These are phyloP conservation scores for Aspergillus novofumigatus DNA, from an alignment of 2,329 filamentous ascomycete genomes.

Conservation along the genomic window DNA sequence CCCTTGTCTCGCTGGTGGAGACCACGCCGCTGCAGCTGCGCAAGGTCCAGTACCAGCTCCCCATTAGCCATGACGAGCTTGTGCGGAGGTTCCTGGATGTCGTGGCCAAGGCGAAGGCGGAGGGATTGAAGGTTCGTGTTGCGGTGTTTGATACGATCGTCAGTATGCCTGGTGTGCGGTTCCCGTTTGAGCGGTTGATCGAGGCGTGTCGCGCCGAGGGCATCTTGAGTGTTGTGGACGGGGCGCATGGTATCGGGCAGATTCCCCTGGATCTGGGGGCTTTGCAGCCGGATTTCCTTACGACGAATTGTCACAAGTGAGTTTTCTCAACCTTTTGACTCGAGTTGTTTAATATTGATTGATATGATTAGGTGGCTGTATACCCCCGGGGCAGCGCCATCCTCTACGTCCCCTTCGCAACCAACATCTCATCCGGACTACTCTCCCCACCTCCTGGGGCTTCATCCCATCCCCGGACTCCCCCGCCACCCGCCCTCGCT, in stretches of 20 bases:
- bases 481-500: conserved; percentile 44
- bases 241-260: conserved; percentile 79
- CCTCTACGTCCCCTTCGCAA: conserved; percentile 75
- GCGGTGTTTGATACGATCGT: conserved; percentile 78
- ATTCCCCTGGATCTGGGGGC: conserved; percentile 63
- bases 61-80: conserved; percentile 65
- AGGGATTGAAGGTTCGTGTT: conserved; percentile 61
- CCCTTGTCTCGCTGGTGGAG: conserved; percentile 68
- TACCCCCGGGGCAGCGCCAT: conserved; percentile 75
- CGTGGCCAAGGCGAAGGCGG: conserved; percentile 50
- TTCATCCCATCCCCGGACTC: conserved; percentile 51
- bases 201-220: conserved; percentile 61
- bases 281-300: conserved; percentile 78
- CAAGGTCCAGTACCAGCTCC: conserved; percentile 62
- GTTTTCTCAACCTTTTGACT: not conserved
- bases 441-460: conserved; percentile 76
- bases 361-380: conserved; percentile 64
- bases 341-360: conserved; percentile 6
- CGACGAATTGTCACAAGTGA: conserved; percentile 77
- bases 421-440: conserved; percentile 68
- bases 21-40: conserved; percentile 49
- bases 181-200: conserved; percentile 71
- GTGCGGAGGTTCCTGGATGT: conserved; percentile 57
- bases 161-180: conserved; percentile 70
- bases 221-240: conserved; percentile 74